Percentiles rank a stretch among this genome's conserved stretches.
Conservation (phyloP, 108 stramenopile genomes). For the Fistulifera pelliculosa region DNA sequence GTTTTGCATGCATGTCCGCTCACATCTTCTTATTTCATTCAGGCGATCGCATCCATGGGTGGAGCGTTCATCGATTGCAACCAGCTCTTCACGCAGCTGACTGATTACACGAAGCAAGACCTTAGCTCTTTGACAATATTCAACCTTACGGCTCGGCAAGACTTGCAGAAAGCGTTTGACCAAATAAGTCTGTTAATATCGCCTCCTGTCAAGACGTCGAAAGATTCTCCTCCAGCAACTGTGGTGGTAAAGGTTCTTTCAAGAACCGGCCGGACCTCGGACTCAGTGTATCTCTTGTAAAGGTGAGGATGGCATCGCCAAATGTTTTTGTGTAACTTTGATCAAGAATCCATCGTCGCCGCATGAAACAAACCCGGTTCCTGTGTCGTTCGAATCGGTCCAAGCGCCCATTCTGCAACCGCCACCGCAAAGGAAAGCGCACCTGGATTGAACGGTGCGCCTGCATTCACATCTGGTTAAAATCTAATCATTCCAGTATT, state of each 20-base stretch:
- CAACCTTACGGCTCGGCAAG: slow-evolving; percentile 67
- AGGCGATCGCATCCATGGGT: slow-evolving; percentile 82
- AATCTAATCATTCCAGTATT: background rate
- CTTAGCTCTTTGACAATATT: slow-evolving; percentile 82
- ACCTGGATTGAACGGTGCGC: background rate
- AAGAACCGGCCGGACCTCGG: slow-evolving; percentile 61
- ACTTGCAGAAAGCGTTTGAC: slow-evolving; percentile 77
- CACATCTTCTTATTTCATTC: slow-evolving; percentile 5
- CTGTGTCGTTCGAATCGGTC: slow-evolving; percentile 45
- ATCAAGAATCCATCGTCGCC: slow-evolving; percentile 59
- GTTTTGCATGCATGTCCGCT: background rate
- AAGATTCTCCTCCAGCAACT: slow-evolving; percentile 21
- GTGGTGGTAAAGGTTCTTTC: slow-evolving; percentile 34
- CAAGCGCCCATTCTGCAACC: slow-evolving; percentile 4
- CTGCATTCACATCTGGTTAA: slow-evolving; percentile 9
- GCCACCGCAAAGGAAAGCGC: background rate
- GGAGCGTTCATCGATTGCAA: slow-evolving; percentile 89
- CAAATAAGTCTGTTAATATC: slow-evolving; percentile 81
- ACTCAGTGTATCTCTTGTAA: slow-evolving; percentile 57
- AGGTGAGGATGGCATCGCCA: slow-evolving; percentile 65
- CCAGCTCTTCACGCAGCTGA: slow-evolving; percentile 59
- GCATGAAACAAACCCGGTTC: slow-evolving; percentile 41
- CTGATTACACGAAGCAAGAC: slow-evolving; percentile 62
- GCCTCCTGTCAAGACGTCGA: slow-evolving; percentile 35
- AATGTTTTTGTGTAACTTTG: slow-evolving; percentile 75